A percentile compares a stretch with the other conserved stretches of the same genome.
These are phyloP conservation scores for Urtica urens DNA, from an alignment of 306 rosid genomes.

Conservation along the genomic window DNA sequence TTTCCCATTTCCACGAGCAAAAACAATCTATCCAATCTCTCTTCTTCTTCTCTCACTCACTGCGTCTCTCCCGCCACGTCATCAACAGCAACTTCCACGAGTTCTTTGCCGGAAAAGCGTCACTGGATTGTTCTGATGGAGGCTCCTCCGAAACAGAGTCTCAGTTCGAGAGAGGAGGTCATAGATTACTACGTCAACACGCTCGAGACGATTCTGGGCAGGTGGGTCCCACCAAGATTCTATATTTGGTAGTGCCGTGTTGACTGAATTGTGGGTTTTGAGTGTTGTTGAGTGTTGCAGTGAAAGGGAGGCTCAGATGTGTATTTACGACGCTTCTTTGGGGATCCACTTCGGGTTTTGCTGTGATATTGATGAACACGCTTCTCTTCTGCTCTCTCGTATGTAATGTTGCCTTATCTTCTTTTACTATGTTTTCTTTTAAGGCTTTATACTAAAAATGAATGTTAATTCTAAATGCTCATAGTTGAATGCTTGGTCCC, in stretches of 20 bases:
- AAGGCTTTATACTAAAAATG: not conserved
- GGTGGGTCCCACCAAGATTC: constrained; percentile 25
- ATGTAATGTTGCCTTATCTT: constrained; percentile 5
- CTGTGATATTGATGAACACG: constrained; percentile 59
- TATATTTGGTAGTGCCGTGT: not conserved
- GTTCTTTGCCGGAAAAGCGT: constrained; percentile 32
- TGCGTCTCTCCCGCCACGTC: constrained; percentile 13
- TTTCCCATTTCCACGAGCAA: constrained; percentile 17
- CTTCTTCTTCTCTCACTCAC: constrained; percentile 17
- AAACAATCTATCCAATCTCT: constrained; percentile 10
- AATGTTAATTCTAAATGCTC: not conserved
- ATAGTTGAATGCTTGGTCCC: constrained; percentile 1
- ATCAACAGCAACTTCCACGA: constrained; percentile 14
- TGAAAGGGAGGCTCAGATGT: constrained; percentile 72
- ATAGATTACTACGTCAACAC: constrained; percentile 48
- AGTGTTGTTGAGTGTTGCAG: constrained; percentile 29
- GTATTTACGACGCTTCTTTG: constrained; percentile 71
- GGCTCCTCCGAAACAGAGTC: constrained; percentile 36
- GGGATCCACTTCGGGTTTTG: constrained; percentile 54
- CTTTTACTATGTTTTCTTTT: not conserved
- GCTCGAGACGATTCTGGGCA: constrained; percentile 41
- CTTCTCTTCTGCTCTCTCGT: constrained; percentile 51
- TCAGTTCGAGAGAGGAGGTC: constrained; percentile 35
- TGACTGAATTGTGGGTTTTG: constrained; percentile 1
- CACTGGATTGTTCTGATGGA: constrained; percentile 71